Conservation (phyloP, 2,329 filamentous ascomycete genomes). For the Pseudopyricularia cyperi region DNA sequence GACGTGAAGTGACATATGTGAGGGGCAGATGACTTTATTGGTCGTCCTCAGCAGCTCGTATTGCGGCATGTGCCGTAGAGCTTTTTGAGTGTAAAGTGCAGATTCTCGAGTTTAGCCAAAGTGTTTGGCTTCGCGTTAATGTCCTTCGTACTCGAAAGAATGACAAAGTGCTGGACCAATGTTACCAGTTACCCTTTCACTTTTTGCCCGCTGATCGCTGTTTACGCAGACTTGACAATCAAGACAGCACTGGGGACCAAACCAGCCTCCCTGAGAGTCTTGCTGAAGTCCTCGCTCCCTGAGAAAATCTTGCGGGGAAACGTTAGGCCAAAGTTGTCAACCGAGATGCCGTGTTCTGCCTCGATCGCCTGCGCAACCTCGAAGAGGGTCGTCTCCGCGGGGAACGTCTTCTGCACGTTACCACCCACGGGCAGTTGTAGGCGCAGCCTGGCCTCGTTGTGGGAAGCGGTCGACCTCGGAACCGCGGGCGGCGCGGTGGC, state of each 20-base stretch:
- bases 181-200: not conserved
- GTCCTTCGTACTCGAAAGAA: not conserved
- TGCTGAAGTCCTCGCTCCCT: slow-evolving; percentile 61
- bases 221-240: slow-evolving; percentile 7
- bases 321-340: slow-evolving; percentile 69
- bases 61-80: no score
- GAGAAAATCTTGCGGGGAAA: slow-evolving; percentile 76
- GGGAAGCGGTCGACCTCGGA: slow-evolving; percentile 52
- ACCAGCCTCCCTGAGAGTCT: slow-evolving; percentile 86
- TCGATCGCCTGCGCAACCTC: slow-evolving; percentile 72
- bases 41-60: no score
- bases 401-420: slow-evolving; percentile 75
- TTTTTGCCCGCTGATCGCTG: no score
- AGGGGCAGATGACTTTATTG: no score
- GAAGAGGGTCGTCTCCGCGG: slow-evolving; percentile 82
- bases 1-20: no score
- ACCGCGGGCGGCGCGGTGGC: slow-evolving; percentile 41
- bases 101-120: not conserved
- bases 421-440: slow-evolving; percentile 59
- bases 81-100: not conserved
- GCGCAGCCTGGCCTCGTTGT: slow-evolving; percentile 69
- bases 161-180: not conserved
- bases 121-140: not conserved
- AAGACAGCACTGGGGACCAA: slow-evolving; percentile 84
- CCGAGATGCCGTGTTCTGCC: slow-evolving; percentile 55